A percentile compares a stretch with the other conserved stretches of the same genome.
Conservation (phyloP, 106 monocot species). For the Allium cepa region DNA sequence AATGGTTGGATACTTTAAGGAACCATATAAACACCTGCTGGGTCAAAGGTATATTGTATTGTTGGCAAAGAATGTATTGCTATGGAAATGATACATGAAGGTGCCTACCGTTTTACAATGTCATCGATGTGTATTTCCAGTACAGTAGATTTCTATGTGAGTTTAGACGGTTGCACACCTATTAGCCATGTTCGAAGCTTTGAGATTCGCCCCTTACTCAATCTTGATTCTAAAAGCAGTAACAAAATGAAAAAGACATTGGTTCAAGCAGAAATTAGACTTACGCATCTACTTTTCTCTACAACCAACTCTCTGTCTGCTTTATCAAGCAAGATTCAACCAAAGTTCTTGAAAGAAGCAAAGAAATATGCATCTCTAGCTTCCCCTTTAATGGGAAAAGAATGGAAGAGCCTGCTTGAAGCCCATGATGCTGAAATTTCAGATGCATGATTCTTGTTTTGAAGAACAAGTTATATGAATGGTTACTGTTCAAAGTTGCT, state of each 20-base stretch:
- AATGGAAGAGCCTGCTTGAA: conserved; percentile 47
- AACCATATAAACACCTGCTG: conserved; percentile 43
- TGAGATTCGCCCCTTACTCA: conserved; percentile 27
- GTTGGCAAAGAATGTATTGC: conserved; percentile 52
- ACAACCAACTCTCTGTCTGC: conserved; percentile 35
- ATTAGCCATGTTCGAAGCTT: conserved; percentile 70
- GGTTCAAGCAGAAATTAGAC: conserved; percentile 29
- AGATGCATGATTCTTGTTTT: conserved; percentile 58
- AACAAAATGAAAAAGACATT: conserved; percentile 7
- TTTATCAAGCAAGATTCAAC: conserved; percentile 33
- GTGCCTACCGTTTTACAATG: conserved; percentile 57
- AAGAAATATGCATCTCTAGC: conserved; percentile 36
- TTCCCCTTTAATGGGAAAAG: conserved; percentile 48
- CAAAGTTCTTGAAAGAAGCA: conserved; percentile 45
- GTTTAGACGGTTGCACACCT: conserved; percentile 58
- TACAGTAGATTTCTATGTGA: conserved; percentile 40
- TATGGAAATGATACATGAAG: conserved; percentile 48
- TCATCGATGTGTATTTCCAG: conserved; percentile 33
- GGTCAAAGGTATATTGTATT: conserved; percentile 38
- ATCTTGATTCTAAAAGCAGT: conserved; percentile 1
- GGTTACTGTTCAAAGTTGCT: conserved; percentile 61
- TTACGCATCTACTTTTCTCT: conserved; percentile 69
- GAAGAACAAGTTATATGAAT: conserved; percentile 80
- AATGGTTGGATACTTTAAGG: conserved; percentile 63
- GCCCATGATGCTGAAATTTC: conserved; percentile 7